Percentiles rank a stretch among this genome's conserved stretches.
phyloP scores from a whole-genome alignment of 2,329 filamentous ascomycete genomes.

The Endothia cerciana region DNA sequence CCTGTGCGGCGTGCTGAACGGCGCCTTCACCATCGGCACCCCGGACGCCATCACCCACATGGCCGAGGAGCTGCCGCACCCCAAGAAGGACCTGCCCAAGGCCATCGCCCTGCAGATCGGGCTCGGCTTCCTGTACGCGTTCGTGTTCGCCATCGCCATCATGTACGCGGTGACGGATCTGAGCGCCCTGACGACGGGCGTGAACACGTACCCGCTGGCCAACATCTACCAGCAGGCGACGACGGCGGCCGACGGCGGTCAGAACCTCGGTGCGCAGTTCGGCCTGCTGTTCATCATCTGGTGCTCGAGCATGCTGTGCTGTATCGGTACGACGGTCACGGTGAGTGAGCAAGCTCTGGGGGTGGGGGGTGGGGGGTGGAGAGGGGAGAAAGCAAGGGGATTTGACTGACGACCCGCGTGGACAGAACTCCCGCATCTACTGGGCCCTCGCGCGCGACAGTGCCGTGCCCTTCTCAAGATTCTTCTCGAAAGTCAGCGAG shows the following conservation, averaged over 20 bases:
- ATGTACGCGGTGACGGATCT: conserved; percentile 62
- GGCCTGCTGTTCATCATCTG: conserved; percentile 62
- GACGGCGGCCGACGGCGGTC: conserved; percentile 44
- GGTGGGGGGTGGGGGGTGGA: neutral
- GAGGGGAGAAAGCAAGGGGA: neutral
- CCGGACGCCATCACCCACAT: conserved; percentile 66
- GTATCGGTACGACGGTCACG: conserved; percentile 57
- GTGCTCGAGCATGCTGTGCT: conserved; percentile 53
- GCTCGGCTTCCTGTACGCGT: conserved; percentile 51
- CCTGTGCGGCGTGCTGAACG: conserved; percentile 67
- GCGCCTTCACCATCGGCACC: conserved; percentile 68
- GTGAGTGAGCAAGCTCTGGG: conserved; percentile 16
- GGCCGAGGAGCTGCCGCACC: conserved; percentile 61
- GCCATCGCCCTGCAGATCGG: conserved; percentile 54
- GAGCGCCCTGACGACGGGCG: conserved; percentile 51
- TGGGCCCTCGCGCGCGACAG: conserved; percentile 63
- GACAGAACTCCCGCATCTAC: conserved; percentile 41
- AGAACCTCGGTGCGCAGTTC: conserved; percentile 57
- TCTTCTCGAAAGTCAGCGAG: conserved; percentile 58
- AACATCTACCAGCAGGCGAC: conserved; percentile 65
- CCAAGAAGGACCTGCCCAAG: conserved; percentile 52
- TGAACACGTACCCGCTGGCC: conserved; percentile 63
- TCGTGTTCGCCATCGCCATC: conserved; percentile 53
- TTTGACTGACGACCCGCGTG: neutral
- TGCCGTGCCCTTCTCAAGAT: conserved; percentile 58